Base-by-base conservation (phyloP, 768 basidiomycete species). In the Cubamyces sp. region DNA sequence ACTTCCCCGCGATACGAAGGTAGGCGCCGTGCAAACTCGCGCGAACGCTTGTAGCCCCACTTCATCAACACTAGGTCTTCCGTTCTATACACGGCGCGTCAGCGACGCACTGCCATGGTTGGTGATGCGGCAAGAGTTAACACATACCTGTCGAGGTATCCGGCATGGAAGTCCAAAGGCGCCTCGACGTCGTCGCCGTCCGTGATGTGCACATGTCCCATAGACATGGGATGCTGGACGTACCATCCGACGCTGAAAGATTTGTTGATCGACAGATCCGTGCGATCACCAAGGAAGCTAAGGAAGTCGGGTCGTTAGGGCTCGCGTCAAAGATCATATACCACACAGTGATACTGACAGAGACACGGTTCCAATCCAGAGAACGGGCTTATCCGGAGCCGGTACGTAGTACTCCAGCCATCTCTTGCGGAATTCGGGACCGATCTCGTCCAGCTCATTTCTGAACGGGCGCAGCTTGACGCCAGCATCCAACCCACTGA, bases 11-110 rank as follows among this genome's bases (percentile, higher is more conserved):
- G 71, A 53, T 78, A 79, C 30, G 65, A 68, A 21, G 74, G 68
- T 79, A 86, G 83, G 18, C 87, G 82, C 25, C 87, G 79, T 4
- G 77, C 74, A 5, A 84, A 68, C 72, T 89, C 87, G 5, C 87
- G 78, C 3, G 71, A 57, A 50, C 78, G 78, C 65, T 88, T 89
- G 72, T 88, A 88, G 0, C 70, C 76, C 78, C 82, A 83, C 54
- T 75, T 75, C 54, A 86, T 64, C 23, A 79, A 71, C 0, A 69
- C 76, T 6, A 88, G 54, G 41, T 76, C 75, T 16, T 65, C 72
- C 46, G 66, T 62, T n/a, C 74, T 75, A 47, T 19, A 1, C 5
- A 54, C 19, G 8, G 16, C n/a, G 21, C 19, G 37, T 14, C 45
- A 34, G 15, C 43, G 12, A 30, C 6, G 28, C n/a, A 16, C n/a